Evolutionary conservation across 139 green algal genomes (phyloP).

Genomic region (Deuterostichococcus epilithicus): DNA sequence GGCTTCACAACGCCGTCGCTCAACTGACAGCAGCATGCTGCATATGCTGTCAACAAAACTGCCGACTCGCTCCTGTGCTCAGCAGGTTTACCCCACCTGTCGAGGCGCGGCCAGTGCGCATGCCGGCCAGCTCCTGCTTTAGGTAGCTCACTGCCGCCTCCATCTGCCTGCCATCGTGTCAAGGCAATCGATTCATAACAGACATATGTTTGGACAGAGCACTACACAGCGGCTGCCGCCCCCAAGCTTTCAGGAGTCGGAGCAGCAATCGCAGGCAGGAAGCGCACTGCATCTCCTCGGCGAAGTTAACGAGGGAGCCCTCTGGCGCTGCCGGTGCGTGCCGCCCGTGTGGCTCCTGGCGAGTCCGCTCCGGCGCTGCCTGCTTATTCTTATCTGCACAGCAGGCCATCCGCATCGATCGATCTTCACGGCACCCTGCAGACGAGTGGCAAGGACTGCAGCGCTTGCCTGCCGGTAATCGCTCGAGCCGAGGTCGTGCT

Average conservation of each 20-base stretch:
- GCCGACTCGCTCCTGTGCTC: no score
- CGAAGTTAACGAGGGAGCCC: not conserved
- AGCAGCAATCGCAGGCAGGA: not conserved
- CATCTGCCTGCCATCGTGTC: slow-evolving; percentile 44
- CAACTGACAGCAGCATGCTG: not conserved
- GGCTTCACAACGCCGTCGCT: not conserved
- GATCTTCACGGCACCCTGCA: no score
- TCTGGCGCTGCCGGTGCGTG: not conserved
- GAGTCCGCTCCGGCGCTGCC: not conserved
- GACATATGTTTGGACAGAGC: not conserved
- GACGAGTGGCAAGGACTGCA: no score
- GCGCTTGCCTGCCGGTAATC: no score
- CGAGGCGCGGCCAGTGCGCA: slow-evolving; percentile 64
- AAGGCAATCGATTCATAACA: not conserved
- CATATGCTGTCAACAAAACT: not conserved
- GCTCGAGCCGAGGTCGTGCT: no score
- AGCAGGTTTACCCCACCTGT: slow-evolving; percentile 15
- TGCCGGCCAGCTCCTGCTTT: slow-evolving; percentile 49
- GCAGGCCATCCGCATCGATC: no score
- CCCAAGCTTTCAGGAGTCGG: no score
- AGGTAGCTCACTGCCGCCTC: slow-evolving; percentile 46
- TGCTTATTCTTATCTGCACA: not conserved
- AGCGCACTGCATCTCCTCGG: not conserved
- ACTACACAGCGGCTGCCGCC: no score
- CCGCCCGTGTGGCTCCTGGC: not conserved